Percentiles rank a stretch among this genome's conserved stretches.
phyloP scores from a whole-genome alignment of 441 rosid species.

The Jatropha podagrica region DNA sequence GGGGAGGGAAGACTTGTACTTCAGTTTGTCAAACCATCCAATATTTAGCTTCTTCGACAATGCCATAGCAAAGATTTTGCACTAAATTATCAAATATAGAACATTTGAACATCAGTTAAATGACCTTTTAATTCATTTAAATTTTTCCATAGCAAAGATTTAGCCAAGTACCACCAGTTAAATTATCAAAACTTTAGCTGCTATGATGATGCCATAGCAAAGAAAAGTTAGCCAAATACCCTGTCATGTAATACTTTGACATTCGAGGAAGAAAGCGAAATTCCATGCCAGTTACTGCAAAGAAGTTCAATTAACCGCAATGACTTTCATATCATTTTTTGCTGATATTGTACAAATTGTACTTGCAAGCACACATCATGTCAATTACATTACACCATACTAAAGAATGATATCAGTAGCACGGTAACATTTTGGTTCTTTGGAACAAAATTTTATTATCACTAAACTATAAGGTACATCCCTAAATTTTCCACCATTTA shows the following conservation, averaged over 20 bases:
- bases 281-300: neutral
- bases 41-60: neutral
- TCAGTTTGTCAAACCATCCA: neutral
- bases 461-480: neutral
- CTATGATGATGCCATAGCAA: too few relatives aligned
- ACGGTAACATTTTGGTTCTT: neutral
- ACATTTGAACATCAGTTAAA: conserved; percentile 1
- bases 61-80: neutral
- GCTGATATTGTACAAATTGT: neutral
- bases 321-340: neutral
- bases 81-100: neutral
- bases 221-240: neutral
- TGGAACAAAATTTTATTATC: neutral
- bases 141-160: too few relatives aligned
- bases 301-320: neutral
- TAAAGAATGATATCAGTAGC: neutral
- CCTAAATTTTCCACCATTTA: neutral
- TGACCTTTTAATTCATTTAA: neutral
- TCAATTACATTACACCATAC: neutral
- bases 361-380: neutral
- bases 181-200: too few relatives aligned
- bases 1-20: neutral
- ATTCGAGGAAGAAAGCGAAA: neutral
- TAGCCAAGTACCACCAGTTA: too few relatives aligned
- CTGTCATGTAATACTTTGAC: neutral